Base-by-base conservation (phyloP, 805 yeast genomes). In the Metschnikowia matae region DNA sequence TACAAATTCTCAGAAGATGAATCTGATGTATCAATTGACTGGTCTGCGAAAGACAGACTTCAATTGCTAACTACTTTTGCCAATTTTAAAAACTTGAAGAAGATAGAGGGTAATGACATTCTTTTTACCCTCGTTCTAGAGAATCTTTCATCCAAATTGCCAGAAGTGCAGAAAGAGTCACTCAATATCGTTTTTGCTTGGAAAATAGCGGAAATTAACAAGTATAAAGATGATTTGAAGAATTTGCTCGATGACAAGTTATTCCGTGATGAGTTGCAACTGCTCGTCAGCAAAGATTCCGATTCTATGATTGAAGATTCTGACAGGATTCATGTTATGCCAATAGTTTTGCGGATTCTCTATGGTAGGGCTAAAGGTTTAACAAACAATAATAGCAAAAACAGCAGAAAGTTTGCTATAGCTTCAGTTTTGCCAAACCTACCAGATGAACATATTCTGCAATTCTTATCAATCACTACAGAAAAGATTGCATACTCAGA, bases 321-420 rank as follows among this genome's bases (percentile, higher is more conserved):
- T 3, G 97, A 94, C 62, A 70, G 77, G 14, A 70, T 64, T 2
- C 65, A 54, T 1, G 75, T 92, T 2, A 80, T 89, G 79, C 94
- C 95, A 1, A 61, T 87, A 31, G 77, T 90, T 3, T 63, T 90
- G 44, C 71, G 97, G 56, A 84, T 94, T 23, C 70, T 94, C 18
- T 92, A 85, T 66, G 98, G 98, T 7, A 78, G 96, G 50, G 89
- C 90, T 7, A 95, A 89, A 66, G 75, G 76, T 10, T 78, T 84
- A 1, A 75, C 83, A 4, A 78, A 74, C 49, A 84, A 87, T 63
- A 89, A 89, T 52, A 79, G 83, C 29, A 87, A 87, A 61, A 78
- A 81, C 49, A 84, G 90, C 32, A 78, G 87, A 56, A 86, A 89
- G 54, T 77, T 75, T 58, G 88, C 94, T 7, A 84, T 88, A 7